Percentiles rank a stretch among this genome's conserved stretches.
Evolutionary conservation across 768 basidiomycete genomes (phyloP).

Genomic region (Agrocybe praecox): DNA sequence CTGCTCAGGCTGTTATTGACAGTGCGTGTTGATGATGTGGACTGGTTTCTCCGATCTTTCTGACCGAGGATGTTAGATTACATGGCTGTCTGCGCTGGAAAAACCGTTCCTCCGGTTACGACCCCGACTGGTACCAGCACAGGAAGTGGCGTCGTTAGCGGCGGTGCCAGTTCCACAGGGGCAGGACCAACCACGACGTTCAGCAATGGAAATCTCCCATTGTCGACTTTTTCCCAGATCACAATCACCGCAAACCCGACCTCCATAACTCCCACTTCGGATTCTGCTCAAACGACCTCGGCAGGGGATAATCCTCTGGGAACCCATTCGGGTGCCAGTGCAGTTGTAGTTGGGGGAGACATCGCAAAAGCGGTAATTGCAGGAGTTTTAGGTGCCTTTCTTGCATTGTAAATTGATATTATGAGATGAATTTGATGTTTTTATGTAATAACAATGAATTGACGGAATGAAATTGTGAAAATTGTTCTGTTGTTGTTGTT

Average conservation of each 20-base stretch:
- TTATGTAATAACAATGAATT: too few species aligned
- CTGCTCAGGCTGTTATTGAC: conserved; percentile 24
- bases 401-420: neutral
- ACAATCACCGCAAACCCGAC: neutral
- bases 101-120: conserved; percentile 2
- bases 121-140: neutral
- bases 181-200: neutral
- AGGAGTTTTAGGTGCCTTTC: neutral
- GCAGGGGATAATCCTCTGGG: neutral
- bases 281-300: neutral
- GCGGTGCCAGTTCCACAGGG: neutral
- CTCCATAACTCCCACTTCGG: neutral
- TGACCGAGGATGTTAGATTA: neutral
- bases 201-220: neutral
- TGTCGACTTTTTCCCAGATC: neutral
- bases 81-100: neutral
- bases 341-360: neutral
- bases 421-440: neutral
- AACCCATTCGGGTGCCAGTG: neutral
- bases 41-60: neutral
- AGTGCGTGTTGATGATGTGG: conserved; percentile 19
- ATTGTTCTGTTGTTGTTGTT: too few species aligned
- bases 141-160: neutral
- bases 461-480: too few species aligned
- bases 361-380: neutral